phyloP scores from a whole-genome alignment of 75 land plant genomes.

The Ceratopteris richardii region DNA sequence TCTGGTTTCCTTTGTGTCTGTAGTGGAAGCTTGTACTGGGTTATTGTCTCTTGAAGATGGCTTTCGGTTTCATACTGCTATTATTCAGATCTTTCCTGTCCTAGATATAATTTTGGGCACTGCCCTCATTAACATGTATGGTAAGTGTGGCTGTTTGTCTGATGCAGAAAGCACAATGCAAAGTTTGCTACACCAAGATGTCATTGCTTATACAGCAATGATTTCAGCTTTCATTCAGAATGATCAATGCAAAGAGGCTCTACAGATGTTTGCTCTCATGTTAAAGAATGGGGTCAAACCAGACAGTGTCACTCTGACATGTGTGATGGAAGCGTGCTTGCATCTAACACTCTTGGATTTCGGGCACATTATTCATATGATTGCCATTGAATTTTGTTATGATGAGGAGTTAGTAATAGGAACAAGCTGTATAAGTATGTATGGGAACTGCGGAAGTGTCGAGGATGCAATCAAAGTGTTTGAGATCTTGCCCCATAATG shows the following conservation, averaged over 20 bases:
- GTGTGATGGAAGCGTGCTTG: not conserved
- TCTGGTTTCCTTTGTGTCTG: not conserved
- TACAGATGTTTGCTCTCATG: not conserved
- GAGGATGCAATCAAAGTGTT: not conserved
- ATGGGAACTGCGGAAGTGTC: not conserved
- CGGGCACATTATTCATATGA: not conserved
- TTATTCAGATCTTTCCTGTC: not conserved
- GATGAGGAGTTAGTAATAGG: not conserved
- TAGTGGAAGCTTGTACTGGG: not conserved
- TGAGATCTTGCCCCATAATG: not conserved
- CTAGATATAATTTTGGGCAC: not conserved
- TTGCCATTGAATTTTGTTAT: not conserved
- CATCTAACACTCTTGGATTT: not conserved
- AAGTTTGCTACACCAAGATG: not conserved
- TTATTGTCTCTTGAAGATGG: not conserved
- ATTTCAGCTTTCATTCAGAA: not conserved
- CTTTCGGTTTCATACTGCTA: not conserved
- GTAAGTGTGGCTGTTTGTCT: not conserved
- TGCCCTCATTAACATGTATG: not conserved
- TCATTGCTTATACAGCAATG: not conserved
- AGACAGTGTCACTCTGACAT: not conserved
- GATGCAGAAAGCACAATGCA: not conserved
- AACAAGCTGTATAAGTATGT: not conserved
- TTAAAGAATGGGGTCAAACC: not conserved
- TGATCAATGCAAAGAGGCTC: not conserved